Base-by-base conservation (phyloP, 371 early-diverging fungal species). In the Rhizopus stolonifer region DNA sequence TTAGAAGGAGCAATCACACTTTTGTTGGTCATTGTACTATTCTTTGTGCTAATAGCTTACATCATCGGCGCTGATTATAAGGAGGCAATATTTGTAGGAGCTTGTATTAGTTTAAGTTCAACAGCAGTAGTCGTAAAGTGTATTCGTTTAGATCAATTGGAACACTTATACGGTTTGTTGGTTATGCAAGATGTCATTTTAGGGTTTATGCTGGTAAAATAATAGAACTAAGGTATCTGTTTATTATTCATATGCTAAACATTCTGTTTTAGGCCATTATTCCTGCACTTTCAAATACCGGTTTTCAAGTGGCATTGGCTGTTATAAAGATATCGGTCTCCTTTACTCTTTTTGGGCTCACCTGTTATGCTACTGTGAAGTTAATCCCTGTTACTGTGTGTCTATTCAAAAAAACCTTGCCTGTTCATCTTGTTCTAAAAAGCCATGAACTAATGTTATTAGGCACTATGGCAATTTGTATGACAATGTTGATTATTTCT, bases 171-270 rank as follows among this genome's bases (percentile, higher is more conserved):
- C 56, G 75, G 80, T 7, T 47, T 74, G n/a, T 49, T 77, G 36
- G 78, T 84, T 13, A 73, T 79, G 71, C 83, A 85, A 57, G 86
- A 85, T 52, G 72, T 85, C 2, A 57, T 83, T 22, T 56, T 85
- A 17, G 83, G 83, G 7, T 69, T 85, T 23, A 77, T 85, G 67
- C 64, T 85, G 67, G 77, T 79, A 68, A 67, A 33, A 38, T 2
- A 36, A 3, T 3, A 42, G 2, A 19, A 13, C 19, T 19, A 5
- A 10, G 10, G 31, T n/a, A n/a, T n/a, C n/a, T n/a, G 15, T 11
- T 6, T 15, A 36, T 14, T 36, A 2, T 36, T 38, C 2, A 31
- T 44, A 25, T 7, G 11, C 15, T 44, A 13, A 46, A 15, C 2
- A 21, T 11, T 43, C 25, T 13, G n/a, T 33, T n/a, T 10, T 56